Base-by-base conservation (phyloP, 140 eudicot genomes). In the Stevia rebaudiana region DNA sequence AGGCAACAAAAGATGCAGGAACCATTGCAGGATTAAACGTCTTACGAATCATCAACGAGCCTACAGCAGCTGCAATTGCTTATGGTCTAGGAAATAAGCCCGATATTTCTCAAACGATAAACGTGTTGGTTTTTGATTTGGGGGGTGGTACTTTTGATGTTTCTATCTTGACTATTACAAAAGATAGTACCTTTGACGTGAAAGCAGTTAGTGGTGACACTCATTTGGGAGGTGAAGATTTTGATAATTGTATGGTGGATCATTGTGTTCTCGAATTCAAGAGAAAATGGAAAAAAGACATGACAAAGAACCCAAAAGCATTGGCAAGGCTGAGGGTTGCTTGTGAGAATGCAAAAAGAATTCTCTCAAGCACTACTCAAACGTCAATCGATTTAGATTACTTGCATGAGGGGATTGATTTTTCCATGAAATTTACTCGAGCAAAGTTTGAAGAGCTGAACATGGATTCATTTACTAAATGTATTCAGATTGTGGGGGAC, bases 141-240 rank as follows among this genome's bases (percentile, higher is more conserved):
- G 68, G 68, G 25, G 73, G 73, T 37, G 73, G 73, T 15, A 68
- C 73, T n/a, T 68, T 68, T 54, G 74, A 55, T 53, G 65, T 68
- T 11, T 68, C 56, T 25, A 1, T 55, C 13, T 16, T 55, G 35
- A 68, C 65, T 3, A 54, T 68, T 3, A 30, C 10, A 0, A 24
- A 68, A 59, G 40, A 9, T n/a, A 46, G 65, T 68, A 56, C 10
- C 28, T 41, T 68, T 40, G 68, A 54, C 35, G 65, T 55, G 33
- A 68, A 68, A 33, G 55, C 74, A 8, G 63, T 59, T 15, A 65
- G 46, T 41, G 74, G 74, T 41, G 74, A 68, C 53, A 16, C 74
- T 11, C 74, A 68, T 68, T 55, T 28, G 33, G 33, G 33, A 2
- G 33, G 33, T 28, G 33, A 28, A 28, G 33, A 28, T 28, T 28